A percentile compares a stretch with the other conserved stretches of the same genome.
phyloP scores from a whole-genome alignment of 768 basidiomycete genomes.

The Lyophyllum atratum region DNA sequence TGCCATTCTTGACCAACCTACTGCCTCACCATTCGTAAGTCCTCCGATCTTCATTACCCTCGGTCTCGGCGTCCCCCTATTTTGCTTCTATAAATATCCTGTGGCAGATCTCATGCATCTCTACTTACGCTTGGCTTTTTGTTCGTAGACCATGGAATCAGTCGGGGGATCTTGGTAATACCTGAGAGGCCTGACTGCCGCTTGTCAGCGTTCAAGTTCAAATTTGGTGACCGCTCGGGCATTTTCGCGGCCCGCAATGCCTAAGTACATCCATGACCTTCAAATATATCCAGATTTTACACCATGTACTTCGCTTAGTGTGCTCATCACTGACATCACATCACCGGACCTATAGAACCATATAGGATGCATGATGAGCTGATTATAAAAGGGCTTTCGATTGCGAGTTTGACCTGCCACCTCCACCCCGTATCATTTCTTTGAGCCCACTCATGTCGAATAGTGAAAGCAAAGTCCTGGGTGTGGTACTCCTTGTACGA shows the following conservation, averaged over 20 bases:
- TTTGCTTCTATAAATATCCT: neutral
- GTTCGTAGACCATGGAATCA: slow-evolving; percentile 34
- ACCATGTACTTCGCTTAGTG: neutral
- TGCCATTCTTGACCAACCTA: slow-evolving; percentile 83
- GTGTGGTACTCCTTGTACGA: slow-evolving; percentile 56
- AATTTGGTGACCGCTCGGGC: neutral
- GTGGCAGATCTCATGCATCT: neutral
- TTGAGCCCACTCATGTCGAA: slow-evolving; percentile 13
- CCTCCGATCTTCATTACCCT: slow-evolving; percentile 29
- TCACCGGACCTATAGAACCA: neutral
- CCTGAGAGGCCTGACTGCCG: neutral
- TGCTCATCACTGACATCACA: neutral
- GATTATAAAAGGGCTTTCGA: neutral
- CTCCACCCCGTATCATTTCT: neutral
- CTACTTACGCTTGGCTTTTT: neutral
- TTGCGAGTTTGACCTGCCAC: neutral
- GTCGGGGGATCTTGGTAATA: slow-evolving; percentile 31
- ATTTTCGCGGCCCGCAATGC: too few species aligned
- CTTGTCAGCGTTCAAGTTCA: neutral
- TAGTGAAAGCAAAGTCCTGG: slow-evolving; percentile 41
- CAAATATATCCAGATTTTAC: neutral
- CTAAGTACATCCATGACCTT: too few species aligned
- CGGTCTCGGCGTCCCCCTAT: neutral
- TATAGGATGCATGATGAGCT: neutral
- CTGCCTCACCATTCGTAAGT: slow-evolving; percentile 85